Percentiles rank a stretch among this genome's conserved stretches.
phyloP scores from a whole-genome alignment of 345 rosid species.

The Sisymbrium altissimum region DNA sequence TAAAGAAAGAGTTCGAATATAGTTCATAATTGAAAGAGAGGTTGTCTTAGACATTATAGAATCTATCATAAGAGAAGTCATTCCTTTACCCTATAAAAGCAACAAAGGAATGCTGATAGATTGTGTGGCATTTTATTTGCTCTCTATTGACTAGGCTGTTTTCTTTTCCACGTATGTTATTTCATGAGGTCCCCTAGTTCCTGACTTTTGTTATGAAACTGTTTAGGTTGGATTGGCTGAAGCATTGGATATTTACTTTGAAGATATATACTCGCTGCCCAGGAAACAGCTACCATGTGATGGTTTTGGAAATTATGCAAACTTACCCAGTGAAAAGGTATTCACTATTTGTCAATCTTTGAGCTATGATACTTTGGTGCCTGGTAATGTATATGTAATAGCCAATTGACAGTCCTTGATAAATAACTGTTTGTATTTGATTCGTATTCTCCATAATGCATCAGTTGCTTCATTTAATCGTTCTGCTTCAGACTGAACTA shows the following conservation, averaged over 20 bases:
- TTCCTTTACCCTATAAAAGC: background rate
- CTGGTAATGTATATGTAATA: background rate
- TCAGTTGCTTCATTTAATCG: background rate
- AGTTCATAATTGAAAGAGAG: background rate
- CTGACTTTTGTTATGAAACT: constrained; percentile 22
- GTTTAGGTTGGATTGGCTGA: constrained; percentile 81
- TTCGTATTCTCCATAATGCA: background rate
- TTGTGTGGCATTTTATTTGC: background rate
- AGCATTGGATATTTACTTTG: constrained; percentile 72
- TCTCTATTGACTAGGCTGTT: constrained; percentile 1
- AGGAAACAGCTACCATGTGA: constrained; percentile 55
- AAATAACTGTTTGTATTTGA: background rate
- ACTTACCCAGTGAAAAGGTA: constrained; percentile 67
- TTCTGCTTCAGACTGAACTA: background rate
- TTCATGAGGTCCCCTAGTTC: background rate
- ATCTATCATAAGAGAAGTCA: background rate
- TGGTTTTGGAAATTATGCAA: constrained; percentile 38
- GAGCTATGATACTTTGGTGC: background rate
- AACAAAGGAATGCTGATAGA: background rate
- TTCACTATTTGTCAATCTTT: constrained; percentile 3
- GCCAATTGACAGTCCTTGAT: background rate
- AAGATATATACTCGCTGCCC: constrained; percentile 78
- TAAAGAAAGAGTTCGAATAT: background rate
- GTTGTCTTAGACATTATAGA: background rate
- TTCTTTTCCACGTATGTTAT: background rate